Evolutionary conservation across 2,329 filamentous ascomycete species (phyloP).

Genomic region (Aciculosporium take): DNA sequence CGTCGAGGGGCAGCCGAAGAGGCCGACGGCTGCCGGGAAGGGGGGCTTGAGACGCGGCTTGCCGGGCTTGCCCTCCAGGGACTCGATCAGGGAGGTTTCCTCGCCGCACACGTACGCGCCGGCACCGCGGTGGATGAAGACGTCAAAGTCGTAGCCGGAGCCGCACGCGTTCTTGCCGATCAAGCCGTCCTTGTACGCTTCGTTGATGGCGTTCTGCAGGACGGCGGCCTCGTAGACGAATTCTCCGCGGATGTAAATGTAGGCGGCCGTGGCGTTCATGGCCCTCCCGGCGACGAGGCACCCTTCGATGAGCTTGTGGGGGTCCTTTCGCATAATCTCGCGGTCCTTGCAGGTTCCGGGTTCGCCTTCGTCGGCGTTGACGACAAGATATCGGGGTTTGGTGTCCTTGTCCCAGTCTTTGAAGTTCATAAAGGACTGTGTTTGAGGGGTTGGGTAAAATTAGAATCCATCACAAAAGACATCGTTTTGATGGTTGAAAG

Average conservation of each 20-base stretch:
- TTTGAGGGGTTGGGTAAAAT: background rate
- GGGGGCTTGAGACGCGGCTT: constrained; percentile 98
- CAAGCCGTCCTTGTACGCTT: constrained; percentile 85
- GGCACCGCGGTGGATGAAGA: constrained; percentile 91
- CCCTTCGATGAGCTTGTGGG: constrained; percentile 96
- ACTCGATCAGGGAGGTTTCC: constrained; percentile 96
- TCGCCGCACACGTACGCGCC: constrained; percentile 97
- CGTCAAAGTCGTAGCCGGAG: constrained; percentile 94
- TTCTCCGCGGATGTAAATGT: constrained; percentile 98
- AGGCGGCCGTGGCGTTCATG: constrained; percentile 97
- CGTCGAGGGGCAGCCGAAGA: constrained; percentile 95
- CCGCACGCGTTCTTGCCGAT: constrained; percentile 98
- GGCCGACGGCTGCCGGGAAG: constrained; percentile 91
- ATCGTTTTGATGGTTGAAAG: background rate
- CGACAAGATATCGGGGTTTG: constrained; percentile 90
- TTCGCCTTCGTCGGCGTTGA: constrained; percentile 98
- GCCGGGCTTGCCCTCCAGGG: constrained; percentile 93
- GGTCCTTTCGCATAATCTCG: constrained; percentile 99
- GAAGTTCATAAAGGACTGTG: constrained; percentile 99
- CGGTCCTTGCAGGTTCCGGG: constrained; percentile 98
- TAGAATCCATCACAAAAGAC: background rate
- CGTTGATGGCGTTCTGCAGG: constrained; percentile 89
- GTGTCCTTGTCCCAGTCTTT: constrained; percentile 98
- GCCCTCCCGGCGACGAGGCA: constrained; percentile 90
- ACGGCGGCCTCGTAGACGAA: constrained; percentile 93